Percentiles rank a stretch among this genome's conserved stretches.
Evolutionary conservation across 352 stramenopile species (phyloP).

Genomic region (Phytophthora palmivora): DNA sequence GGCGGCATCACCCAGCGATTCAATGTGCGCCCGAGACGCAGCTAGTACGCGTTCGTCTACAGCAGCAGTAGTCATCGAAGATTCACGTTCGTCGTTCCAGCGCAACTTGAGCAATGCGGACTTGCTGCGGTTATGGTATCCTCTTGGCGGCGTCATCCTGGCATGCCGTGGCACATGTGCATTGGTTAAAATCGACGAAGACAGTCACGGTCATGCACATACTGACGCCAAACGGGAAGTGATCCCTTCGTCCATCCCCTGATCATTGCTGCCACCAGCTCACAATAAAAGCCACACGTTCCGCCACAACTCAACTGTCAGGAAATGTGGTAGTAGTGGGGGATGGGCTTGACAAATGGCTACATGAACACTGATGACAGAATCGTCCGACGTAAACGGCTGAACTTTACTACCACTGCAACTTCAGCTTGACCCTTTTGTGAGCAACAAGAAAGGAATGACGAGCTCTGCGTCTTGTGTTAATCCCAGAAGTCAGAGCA

Average conservation of each 20-base stretch:
- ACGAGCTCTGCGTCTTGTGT: neutral
- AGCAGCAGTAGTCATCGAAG: constrained; percentile 3
- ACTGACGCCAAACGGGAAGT: constrained; percentile 6
- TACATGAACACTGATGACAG: constrained; percentile 15
- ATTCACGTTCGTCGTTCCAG: constrained; percentile 2
- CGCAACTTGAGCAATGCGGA: constrained; percentile 18
- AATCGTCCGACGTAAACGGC: constrained; percentile 9
- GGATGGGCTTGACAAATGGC: constrained; percentile 12
- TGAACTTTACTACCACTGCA: constrained; percentile 1
- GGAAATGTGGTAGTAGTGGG: constrained; percentile 16
- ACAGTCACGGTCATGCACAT: constrained; percentile 22
- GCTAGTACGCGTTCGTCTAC: constrained; percentile 17
- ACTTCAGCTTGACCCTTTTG: constrained; percentile 19
- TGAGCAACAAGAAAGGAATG: constrained; percentile 7
- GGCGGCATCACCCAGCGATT: constrained; percentile 24
- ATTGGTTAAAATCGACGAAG: constrained; percentile 27
- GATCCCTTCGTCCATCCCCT: neutral
- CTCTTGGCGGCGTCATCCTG: neutral
- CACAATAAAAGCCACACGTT: neutral
- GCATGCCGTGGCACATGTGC: constrained; percentile 24
- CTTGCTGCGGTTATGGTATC: neutral
- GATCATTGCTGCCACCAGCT: constrained; percentile 8
- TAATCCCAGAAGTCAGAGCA: neutral
- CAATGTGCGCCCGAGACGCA: constrained; percentile 38
- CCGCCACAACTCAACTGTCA: constrained; percentile 6